Evolutionary conservation across 306 rosid species (phyloP), one percentile per base, ranked within the genome.

Genomic region (Prunus mume): DNA sequence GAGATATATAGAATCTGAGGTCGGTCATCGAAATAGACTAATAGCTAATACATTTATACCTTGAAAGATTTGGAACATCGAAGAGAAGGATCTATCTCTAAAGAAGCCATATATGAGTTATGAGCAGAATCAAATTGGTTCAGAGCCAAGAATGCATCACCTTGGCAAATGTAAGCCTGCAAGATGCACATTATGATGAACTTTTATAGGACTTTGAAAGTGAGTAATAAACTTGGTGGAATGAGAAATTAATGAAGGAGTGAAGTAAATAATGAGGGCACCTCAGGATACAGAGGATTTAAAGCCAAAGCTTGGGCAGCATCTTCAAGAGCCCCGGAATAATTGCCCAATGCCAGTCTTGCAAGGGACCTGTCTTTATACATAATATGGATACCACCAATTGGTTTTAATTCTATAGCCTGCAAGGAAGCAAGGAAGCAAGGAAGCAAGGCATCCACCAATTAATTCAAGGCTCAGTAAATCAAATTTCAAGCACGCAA

Each of bases 91-190:
- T 94, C 95, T 52, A 89, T 80, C 69, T 84, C 82, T 76, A 89
- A 76, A 79, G 95, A 78, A 72, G 84, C 77, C 75, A 81, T 79
- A 80, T 94, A 94, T 65, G 97, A 86, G 69, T 78, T 89, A 65
- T 89, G 89, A 34, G 98, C 95, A 66, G 76, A 80, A 84, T 90
- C 93, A 64, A 85, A 80, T 60, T 81, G 86, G 55, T 79, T 72
- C 87, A 87, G 68, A 45, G 89, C 88, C 88, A 91, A 78, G 80
- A 81, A 84, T 67, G 89, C 91, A 81, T 91, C 96, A 22, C 98
- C 98, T 83, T 82, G 88, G 76, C 95, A 86, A 65, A 94, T 85
- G 86, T 83, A 86, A 73, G 91, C 97, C 98, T 91, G 91, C 80
- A 87, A 72, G 82, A 61, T 15, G 50, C 57, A 76, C 68, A 64